These are phyloP conservation scores for Lentinula novae-zelandiae DNA, from an alignment of 1,284 basidiomycete genomes.

Conservation along the genomic window DNA sequence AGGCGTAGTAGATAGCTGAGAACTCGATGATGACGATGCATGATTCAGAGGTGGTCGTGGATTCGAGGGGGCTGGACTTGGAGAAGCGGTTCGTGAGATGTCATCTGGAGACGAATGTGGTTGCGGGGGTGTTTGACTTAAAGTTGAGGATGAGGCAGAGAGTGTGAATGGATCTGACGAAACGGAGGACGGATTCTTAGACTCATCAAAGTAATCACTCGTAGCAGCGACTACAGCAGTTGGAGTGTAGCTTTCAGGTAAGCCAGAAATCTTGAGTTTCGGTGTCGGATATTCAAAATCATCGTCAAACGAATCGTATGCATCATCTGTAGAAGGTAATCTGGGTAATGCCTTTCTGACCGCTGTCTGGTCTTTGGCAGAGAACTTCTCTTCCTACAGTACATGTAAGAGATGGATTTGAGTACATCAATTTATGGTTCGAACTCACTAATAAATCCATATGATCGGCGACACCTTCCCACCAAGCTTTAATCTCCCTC, in stretches of 20 bases:
- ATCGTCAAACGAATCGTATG: constrained; percentile 32
- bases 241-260: neutral
- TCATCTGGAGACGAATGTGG: neutral
- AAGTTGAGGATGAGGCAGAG: neutral
- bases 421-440: neutral
- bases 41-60: too few species aligned
- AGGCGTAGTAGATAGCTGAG: neutral
- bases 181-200: neutral
- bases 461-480: constrained; percentile 57
- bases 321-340: constrained; percentile 51
- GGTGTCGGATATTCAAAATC: constrained; percentile 13
- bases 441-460: constrained; percentile 54
- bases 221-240: neutral
- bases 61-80: neutral
- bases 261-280: constrained; percentile 7
- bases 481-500: constrained; percentile 61
- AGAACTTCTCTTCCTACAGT: constrained; percentile 41
- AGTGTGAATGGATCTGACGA: constrained; percentile 2
- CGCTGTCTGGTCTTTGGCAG: constrained; percentile 22
- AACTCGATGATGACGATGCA: neutral
- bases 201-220: neutral
- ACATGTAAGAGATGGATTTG: neutral
- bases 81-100: neutral
- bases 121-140: neutral
- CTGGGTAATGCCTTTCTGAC: constrained; percentile 49